Conservation (phyloP, 1,139 yeast species). For the Debaryomycetaceae sp. region DNA sequence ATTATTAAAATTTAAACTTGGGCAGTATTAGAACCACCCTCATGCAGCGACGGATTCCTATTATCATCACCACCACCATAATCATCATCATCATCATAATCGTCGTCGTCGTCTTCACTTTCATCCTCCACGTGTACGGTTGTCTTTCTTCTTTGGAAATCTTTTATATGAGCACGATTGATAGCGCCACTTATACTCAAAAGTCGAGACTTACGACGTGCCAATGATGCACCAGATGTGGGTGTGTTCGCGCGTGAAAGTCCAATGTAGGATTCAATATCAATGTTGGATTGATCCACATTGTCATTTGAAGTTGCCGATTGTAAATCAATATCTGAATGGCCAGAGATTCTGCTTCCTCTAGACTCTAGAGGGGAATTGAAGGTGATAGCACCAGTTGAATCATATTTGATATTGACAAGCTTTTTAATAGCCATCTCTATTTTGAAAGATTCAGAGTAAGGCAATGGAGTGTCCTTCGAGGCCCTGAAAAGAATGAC, state of each 20-base stretch:
- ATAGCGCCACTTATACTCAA: constrained; percentile 56
- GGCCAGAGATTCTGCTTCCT: constrained; percentile 2
- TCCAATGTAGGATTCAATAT: neutral
- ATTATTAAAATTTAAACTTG: no score
- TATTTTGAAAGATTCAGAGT: constrained; percentile 43
- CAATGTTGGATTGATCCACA: neutral
- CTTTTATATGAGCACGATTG: constrained; percentile 81
- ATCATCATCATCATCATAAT: constrained; percentile 29
- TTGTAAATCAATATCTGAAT: constrained; percentile 1
- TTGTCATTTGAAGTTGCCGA: neutral
- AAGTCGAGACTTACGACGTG: constrained; percentile 34
- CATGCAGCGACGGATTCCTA: neutral
- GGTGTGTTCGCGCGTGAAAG: neutral
- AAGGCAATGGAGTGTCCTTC: constrained; percentile 83
- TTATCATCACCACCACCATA: constrained; percentile 13
- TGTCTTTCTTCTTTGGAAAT: constrained; percentile 69
- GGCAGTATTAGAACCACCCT: neutral
- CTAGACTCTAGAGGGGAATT: constrained; percentile 1
- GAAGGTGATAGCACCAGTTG: neutral
- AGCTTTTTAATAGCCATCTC: constrained; percentile 40
- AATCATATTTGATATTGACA: constrained; percentile 33
- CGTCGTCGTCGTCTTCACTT: constrained; percentile 41
- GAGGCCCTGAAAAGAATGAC: constrained; percentile 82
- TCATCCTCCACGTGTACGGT: constrained; percentile 32
- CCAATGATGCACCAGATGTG: constrained; percentile 1